These are phyloP conservation scores for Colletotrichum plurivorum DNA, from an alignment of 2,329 filamentous ascomycete species.

Conservation along the genomic window DNA sequence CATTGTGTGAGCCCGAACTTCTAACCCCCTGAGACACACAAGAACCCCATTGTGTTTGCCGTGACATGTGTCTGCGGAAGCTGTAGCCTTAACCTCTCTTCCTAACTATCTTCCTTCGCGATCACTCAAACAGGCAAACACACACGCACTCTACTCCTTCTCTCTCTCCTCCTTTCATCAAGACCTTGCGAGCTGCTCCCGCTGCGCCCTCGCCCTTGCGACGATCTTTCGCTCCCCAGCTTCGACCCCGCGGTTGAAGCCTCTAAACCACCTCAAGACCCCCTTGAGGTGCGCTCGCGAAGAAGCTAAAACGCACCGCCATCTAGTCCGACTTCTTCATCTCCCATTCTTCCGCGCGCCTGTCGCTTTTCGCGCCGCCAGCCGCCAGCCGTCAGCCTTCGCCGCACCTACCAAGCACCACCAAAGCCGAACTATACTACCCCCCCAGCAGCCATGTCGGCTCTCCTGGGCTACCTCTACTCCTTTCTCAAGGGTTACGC, in stretches of 20 bases:
- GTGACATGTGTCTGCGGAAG: constrained; percentile 37
- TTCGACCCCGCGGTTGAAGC: constrained; percentile 34
- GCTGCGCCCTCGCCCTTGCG: constrained; percentile 28
- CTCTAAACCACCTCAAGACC: constrained; percentile 27
- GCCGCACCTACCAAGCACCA: constrained; percentile 31
- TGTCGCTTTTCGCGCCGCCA: constrained; percentile 29
- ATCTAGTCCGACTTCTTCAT: constrained; percentile 15
- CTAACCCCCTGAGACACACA: constrained; percentile 32
- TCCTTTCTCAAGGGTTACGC: constrained; percentile 68
- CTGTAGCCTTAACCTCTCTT: constrained; percentile 20
- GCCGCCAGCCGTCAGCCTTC: constrained; percentile 19
- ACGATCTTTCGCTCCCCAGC: constrained; percentile 33
- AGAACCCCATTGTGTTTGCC: constrained; percentile 17
- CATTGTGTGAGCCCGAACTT: constrained; percentile 21
- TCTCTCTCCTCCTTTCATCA: neutral
- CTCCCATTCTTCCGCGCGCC: constrained; percentile 28
- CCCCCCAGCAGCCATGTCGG: constrained; percentile 49
- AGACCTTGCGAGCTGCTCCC: neutral
- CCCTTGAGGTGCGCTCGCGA: constrained; percentile 30
- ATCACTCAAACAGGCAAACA: too few species aligned
- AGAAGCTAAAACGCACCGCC: constrained; percentile 37
- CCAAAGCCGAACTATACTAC: neutral
- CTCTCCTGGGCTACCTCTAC: constrained; percentile 53
- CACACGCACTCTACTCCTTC: neutral
- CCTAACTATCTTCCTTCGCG: neutral